Conservation (phyloP, 345 rosid genomes). For the Punica granatum region DNA sequence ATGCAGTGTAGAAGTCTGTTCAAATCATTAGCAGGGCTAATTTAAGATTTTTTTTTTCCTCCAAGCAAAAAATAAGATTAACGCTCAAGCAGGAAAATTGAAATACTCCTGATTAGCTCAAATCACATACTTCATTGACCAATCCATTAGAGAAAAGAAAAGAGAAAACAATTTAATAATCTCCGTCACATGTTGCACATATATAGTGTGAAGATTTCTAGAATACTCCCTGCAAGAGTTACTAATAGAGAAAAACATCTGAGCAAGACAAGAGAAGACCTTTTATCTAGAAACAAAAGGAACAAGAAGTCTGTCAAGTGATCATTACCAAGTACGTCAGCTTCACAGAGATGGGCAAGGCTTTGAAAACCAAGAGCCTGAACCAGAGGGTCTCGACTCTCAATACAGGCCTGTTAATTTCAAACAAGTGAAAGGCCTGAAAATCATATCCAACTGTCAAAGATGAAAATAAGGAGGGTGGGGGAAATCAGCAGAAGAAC, state of each 20-base stretch:
- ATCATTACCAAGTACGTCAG: constrained; percentile 73
- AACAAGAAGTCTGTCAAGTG: neutral
- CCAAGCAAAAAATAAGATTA: constrained; percentile 1
- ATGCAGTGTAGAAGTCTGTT: constrained; percentile 88
- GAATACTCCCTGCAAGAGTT: neutral
- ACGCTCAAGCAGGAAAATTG: neutral
- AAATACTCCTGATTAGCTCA: neutral
- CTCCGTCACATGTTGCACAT: neutral
- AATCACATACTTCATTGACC: neutral
- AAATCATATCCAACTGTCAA: constrained; percentile 11
- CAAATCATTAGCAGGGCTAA: neutral
- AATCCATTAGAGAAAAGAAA: neutral
- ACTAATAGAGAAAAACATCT: neutral
- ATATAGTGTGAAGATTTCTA: neutral
- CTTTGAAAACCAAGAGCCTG: constrained; percentile 88
- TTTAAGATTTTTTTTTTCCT: neutral
- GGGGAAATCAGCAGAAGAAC: constrained; percentile 6
- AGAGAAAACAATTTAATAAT: neutral
- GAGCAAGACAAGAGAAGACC: neutral
- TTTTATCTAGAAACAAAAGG: neutral
- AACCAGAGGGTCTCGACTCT: constrained; percentile 60
- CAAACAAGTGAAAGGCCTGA: constrained; percentile 3
- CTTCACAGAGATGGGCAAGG: constrained; percentile 92
- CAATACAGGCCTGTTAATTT: constrained; percentile 71
- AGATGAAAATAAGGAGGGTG: constrained; percentile 15